Evolutionary conservation across 805 yeast species (phyloP).

Genomic region (Ogataea angusta): DNA sequence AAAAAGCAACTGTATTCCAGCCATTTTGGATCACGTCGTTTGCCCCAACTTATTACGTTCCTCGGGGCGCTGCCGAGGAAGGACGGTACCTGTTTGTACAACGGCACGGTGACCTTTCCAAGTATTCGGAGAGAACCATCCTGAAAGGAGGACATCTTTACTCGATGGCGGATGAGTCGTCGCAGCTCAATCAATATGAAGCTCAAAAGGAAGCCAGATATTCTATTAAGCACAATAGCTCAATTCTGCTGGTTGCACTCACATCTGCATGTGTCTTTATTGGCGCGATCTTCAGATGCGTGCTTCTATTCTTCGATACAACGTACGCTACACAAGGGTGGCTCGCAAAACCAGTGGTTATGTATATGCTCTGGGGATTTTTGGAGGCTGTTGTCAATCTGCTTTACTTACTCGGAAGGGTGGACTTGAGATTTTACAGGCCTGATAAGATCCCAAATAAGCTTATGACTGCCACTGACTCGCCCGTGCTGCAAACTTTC

Average conservation of each 20-base stretch:
- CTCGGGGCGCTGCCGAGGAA: conserved; percentile 44
- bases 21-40: conserved; percentile 80
- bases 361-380: conserved; percentile 69
- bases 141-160: conserved; percentile 25
- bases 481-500: neutral
- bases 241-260: conserved; percentile 43
- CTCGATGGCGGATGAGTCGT: conserved; percentile 12
- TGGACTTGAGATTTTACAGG: conserved; percentile 75
- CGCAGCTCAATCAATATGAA: conserved; percentile 24
- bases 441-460: conserved; percentile 45
- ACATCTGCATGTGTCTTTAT: conserved; percentile 49
- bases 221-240: conserved; percentile 45
- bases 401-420: conserved; percentile 58
- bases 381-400: conserved; percentile 57
- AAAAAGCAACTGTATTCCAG: conserved; percentile 52
- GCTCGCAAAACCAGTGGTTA: conserved; percentile 52
- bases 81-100: conserved; percentile 25
- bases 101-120: conserved; percentile 16
- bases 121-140: conserved; percentile 27
- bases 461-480: neutral
- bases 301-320: conserved; percentile 40
- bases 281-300: conserved; percentile 49
- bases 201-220: conserved; percentile 23
- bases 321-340: conserved; percentile 35
- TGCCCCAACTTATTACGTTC: conserved; percentile 54